Percentiles rank a stretch among this genome's conserved stretches.
phyloP scores from a whole-genome alignment of 805 yeast species.

The Candida koratica region DNA sequence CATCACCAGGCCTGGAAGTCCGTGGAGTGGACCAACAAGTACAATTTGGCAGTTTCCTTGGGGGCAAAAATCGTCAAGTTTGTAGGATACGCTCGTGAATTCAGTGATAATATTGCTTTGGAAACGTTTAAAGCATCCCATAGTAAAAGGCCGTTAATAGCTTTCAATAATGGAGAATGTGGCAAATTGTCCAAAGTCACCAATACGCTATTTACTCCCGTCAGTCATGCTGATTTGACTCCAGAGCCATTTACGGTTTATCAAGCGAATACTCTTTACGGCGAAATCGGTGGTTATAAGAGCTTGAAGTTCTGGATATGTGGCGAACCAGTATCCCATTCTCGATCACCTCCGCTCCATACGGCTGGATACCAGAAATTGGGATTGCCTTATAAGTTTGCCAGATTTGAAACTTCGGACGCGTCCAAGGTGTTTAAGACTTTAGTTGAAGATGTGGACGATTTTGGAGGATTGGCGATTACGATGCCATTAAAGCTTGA shows the following conservation, averaged over 20 bases:
- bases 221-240: constrained; percentile 68
- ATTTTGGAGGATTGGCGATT: constrained; percentile 90
- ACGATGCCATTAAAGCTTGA: constrained; percentile 91
- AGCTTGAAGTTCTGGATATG: constrained; percentile 64
- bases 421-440: constrained; percentile 52
- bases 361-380: constrained; percentile 70
- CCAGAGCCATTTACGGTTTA: constrained; percentile 65
- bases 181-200: constrained; percentile 81
- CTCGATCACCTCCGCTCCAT: constrained; percentile 87
- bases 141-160: constrained; percentile 62
- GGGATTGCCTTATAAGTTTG: constrained; percentile 74
- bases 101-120: constrained; percentile 65
- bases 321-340: constrained; percentile 80
- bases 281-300: constrained; percentile 59
- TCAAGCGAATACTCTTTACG: constrained; percentile 56
- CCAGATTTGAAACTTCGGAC: constrained; percentile 61
- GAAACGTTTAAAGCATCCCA: constrained; percentile 66
- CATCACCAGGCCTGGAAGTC: constrained; percentile 63
- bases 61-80: constrained; percentile 76
- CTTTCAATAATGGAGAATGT: constrained; percentile 70
- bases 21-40: constrained; percentile 71
- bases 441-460: constrained; percentile 40
- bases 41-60: constrained; percentile 58
- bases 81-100: constrained; percentile 67
- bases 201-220: constrained; percentile 77